Percentiles rank a stretch among this genome's conserved stretches.
Evolutionary conservation across 768 basidiomycete genomes (phyloP).

Genomic region (Panaeolus cyanescens): DNA sequence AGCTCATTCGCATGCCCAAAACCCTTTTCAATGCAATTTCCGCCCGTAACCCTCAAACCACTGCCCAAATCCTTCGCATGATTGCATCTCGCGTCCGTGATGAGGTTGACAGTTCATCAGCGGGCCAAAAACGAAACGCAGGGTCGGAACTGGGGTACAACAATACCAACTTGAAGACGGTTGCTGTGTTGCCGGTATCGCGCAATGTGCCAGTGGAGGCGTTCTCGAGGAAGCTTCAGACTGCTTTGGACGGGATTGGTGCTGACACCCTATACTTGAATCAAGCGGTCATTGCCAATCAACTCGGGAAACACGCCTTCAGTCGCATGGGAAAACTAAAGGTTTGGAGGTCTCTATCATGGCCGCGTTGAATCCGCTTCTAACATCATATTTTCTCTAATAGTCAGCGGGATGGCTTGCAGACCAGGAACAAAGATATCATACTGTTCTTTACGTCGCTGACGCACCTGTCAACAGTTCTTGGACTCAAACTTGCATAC

Average conservation of each 20-base stretch:
- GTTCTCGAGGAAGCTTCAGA: conserved; percentile 87
- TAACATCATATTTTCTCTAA: background rate
- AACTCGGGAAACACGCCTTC: conserved; percentile 94
- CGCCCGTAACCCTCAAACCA: conserved; percentile 84
- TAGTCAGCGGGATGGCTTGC: conserved; percentile 81
- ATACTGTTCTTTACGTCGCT: conserved; percentile 93
- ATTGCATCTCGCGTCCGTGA: conserved; percentile 91
- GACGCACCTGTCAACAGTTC: conserved; percentile 94
- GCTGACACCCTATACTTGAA: conserved; percentile 91
- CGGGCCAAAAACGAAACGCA: conserved; percentile 49
- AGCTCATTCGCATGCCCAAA: conserved; percentile 94
- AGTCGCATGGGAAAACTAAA: conserved; percentile 97
- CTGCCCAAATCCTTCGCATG: conserved; percentile 80
- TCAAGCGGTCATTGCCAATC: conserved; percentile 88
- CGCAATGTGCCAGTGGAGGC: conserved; percentile 87
- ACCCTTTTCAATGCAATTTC: conserved; percentile 98
- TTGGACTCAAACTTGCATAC: conserved; percentile 98
- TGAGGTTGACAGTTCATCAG: conserved; percentile 70
- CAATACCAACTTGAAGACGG: conserved; percentile 90
- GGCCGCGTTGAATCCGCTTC: background rate
- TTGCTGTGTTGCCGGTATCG: conserved; percentile 87
- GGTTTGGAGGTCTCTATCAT: conserved; percentile 45
- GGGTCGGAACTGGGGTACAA: conserved; percentile 69
- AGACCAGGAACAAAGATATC: conserved; percentile 91
- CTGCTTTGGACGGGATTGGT: conserved; percentile 90